Conservation (phyloP, 2,329 filamentous ascomycete species). For the Diplodia mutila region DNA sequence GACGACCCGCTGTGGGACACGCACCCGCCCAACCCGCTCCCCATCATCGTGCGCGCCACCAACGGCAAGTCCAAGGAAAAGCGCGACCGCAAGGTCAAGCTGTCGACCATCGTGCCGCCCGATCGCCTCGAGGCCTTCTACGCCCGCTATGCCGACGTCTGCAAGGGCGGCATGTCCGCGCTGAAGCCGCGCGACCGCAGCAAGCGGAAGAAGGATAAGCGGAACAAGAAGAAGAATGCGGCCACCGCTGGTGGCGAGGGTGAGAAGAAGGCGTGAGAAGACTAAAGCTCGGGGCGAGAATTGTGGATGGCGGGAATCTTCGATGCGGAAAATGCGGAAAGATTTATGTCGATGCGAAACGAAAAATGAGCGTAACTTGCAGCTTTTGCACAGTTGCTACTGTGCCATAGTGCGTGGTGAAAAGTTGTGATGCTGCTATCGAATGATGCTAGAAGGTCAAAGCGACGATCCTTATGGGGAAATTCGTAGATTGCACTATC, state of each 20-base stretch:
- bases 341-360: not conserved
- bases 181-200: conserved; percentile 93
- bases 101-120: conserved; percentile 81
- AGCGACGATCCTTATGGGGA: too few species aligned
- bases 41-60: conserved; percentile 80
- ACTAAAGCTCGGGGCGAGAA: not conserved
- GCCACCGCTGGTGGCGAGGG: not conserved
- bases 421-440: too few species aligned
- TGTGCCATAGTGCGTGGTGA: not conserved
- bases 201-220: conserved; percentile 78
- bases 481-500: too few species aligned
- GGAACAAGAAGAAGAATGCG: conserved; percentile 44
- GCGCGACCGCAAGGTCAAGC: conserved; percentile 66
- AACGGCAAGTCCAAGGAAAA: conserved; percentile 68
- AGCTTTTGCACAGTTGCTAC: not conserved
- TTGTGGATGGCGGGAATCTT: not conserved
- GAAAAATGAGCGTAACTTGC: not conserved
- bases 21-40: conserved; percentile 61
- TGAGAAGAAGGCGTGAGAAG: not conserved
- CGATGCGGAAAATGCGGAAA: not conserved
- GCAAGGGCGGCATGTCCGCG: conserved; percentile 83
- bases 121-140: conserved; percentile 82
- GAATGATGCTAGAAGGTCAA: too few species aligned
- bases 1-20: conserved; percentile 64
- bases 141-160: conserved; percentile 82